Base-by-base conservation (phyloP, 2,329 filamentous ascomycete species). In the Ophiostoma montium region DNA sequence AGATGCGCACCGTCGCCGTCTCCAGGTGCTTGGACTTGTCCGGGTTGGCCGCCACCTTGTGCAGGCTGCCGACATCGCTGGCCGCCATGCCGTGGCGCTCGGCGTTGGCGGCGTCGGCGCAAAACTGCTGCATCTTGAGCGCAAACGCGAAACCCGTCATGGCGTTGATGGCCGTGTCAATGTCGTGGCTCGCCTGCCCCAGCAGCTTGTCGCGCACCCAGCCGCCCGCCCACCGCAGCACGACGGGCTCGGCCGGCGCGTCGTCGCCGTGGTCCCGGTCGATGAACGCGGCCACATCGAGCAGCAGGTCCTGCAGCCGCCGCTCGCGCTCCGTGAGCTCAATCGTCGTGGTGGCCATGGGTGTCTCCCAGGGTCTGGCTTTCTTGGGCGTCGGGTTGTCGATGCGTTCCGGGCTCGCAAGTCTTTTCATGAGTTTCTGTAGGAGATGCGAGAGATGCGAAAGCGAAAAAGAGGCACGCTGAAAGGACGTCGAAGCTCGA, bases 21-120 rank as follows among this genome's bases (percentile, higher is more conserved):
- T 94, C 90, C 13, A 96, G 75, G 61, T 96, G 86, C 67, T 96
- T 96, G 18, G 88, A 95, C 67, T 95, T 95, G 59, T 95, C 88
- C 1, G 89, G 90, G 62, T 96, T 96, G 50, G 83, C 83, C 47
- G 84, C 82, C 56, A 95, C 90, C 63, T 87, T 94, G 70, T 95
- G 84, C 31, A 95, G 71, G 54, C 78, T 82, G 46, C 84, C 82
- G 48, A 92, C 71, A 50, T 82, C 80, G 47, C 74, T 80, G 16
- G 65, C 61, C 30, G 63, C 62, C 45, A 82, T 70, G 10, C 65
- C 66, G 58, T 89, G 82, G 59, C 78, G 80, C 47, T 74, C 68
- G 3, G 75, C 65, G 52, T 80, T 78, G 5, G 72, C 74, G 0
- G 75, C 69, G 23, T 70, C 65, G 46, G 75, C 74, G 59, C 86